phyloP scores from a whole-genome alignment of 2,329 filamentous ascomycete genomes.

The Zarea fungicola region DNA sequence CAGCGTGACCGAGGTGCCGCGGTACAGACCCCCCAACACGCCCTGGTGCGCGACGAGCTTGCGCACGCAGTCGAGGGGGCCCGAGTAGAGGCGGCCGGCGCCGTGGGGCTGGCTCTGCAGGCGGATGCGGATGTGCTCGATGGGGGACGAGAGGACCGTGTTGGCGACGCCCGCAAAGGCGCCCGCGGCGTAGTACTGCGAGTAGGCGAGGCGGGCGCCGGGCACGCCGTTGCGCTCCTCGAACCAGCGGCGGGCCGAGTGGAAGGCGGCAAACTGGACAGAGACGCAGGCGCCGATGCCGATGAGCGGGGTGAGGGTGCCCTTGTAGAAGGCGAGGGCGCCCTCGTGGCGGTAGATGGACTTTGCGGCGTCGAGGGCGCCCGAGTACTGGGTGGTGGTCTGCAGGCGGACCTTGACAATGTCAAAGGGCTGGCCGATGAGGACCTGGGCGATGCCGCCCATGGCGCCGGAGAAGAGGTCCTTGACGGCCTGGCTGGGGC shows the following conservation, averaged over 20 bases:
- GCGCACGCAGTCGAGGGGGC: slow-evolving; percentile 84
- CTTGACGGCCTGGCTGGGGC: slow-evolving; percentile 63
- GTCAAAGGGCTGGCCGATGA: slow-evolving; percentile 78
- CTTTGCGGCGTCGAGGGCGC: slow-evolving; percentile 72
- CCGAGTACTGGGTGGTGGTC: slow-evolving; percentile 75
- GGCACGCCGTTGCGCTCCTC: slow-evolving; percentile 66
- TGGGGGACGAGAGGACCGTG: slow-evolving; percentile 79
- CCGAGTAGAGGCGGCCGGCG: slow-evolving; percentile 67
- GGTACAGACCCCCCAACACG: slow-evolving; percentile 70
- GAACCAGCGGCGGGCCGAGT: slow-evolving; percentile 81
- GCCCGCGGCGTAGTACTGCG: slow-evolving; percentile 84
- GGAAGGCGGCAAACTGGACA: slow-evolving; percentile 97
- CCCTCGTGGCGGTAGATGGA: slow-evolving; percentile 88
- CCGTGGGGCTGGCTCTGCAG: slow-evolving; percentile 96
- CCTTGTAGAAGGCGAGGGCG: slow-evolving; percentile 93
- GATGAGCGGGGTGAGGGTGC: slow-evolving; percentile 87
- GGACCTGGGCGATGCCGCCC: slow-evolving; percentile 87
- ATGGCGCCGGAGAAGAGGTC: slow-evolving; percentile 87
- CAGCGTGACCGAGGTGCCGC: slow-evolving; percentile 80
- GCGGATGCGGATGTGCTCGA: slow-evolving; percentile 94
- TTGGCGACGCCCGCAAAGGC: slow-evolving; percentile 92
- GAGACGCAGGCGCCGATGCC: slow-evolving; percentile 97
- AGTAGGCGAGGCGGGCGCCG: slow-evolving; percentile 60
- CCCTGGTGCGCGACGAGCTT: slow-evolving; percentile 66
- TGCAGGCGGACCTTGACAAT: slow-evolving; percentile 98